phyloP scores from a whole-genome alignment of 202 grass and related monocot species.

The Dendrocalamus latiflorus region DNA sequence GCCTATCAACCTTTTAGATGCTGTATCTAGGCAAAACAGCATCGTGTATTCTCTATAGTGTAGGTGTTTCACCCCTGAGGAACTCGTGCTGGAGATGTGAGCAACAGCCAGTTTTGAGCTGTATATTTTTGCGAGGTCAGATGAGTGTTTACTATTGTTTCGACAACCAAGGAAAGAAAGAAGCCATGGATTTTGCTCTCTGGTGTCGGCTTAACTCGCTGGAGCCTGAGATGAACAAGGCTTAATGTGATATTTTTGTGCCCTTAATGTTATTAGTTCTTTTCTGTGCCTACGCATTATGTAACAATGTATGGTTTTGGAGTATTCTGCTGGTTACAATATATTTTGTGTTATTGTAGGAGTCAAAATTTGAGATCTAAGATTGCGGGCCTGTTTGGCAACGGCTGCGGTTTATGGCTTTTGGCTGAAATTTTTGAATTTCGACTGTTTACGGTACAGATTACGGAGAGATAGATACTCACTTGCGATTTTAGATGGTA shows the following conservation, averaged over 20 bases:
- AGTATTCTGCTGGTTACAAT: constrained; percentile 37
- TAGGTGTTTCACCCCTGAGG: constrained; percentile 39
- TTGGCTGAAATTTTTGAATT: too few species aligned
- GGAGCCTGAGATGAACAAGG: constrained; percentile 57
- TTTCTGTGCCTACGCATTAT: constrained; percentile 41
- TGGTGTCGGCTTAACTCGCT: constrained; percentile 31
- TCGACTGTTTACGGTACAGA: too few species aligned
- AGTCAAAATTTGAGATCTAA: neutral
- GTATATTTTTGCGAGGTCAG: constrained; percentile 84
- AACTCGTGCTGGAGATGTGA: constrained; percentile 49
- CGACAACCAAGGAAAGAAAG: constrained; percentile 41
- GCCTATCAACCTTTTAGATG: constrained; percentile 37
- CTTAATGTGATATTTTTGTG: constrained; percentile 55
- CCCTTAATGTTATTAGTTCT: constrained; percentile 45
- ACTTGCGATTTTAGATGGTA: too few species aligned
- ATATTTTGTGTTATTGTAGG: constrained; percentile 41
- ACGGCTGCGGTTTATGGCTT: too few species aligned
- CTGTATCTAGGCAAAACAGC: constrained; percentile 30
- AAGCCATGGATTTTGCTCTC: constrained; percentile 82
- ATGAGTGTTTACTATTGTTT: constrained; percentile 84
- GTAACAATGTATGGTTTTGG: constrained; percentile 50
- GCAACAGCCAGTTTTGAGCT: constrained; percentile 77
- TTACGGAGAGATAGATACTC: too few species aligned
- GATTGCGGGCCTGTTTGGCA: too few species aligned
- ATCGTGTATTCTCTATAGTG: constrained; percentile 54